phyloP scores from a whole-genome alignment of 1,284 basidiomycete species.

The Lignosus rhinocerotis region DNA sequence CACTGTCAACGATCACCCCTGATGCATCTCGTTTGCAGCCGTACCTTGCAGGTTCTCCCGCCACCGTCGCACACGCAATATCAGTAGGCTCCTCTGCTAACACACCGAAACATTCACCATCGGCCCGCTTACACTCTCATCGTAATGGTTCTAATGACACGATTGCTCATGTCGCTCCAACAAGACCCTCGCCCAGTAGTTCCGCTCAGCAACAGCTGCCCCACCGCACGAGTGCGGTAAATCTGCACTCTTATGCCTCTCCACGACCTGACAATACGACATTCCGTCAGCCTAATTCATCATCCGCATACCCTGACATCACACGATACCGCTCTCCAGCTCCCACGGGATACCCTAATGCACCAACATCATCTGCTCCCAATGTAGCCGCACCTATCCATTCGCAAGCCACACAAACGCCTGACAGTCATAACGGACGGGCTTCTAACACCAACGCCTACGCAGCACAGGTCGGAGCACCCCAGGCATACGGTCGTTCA shows the following conservation, averaged over 20 bases:
- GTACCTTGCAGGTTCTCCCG: slow-evolving; percentile 21
- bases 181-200: slow-evolving; percentile 27
- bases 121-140: slow-evolving; percentile 28
- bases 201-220: slow-evolving; percentile 25
- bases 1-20: slow-evolving; percentile 12
- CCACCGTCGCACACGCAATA: slow-evolving; percentile 14
- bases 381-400: slow-evolving; percentile 18
- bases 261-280: slow-evolving; percentile 32
- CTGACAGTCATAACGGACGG: slow-evolving; percentile 16
- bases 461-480: neutral
- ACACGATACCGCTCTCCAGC: slow-evolving; percentile 33
- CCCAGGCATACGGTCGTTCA: slow-evolving; percentile 6
- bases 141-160: slow-evolving; percentile 36
- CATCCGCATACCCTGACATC: slow-evolving; percentile 34
- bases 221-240: slow-evolving; percentile 25
- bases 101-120: slow-evolving; percentile 33
- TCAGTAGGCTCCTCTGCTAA: slow-evolving; percentile 14
- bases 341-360: slow-evolving; percentile 27
- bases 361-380: slow-evolving; percentile 14
- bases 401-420: slow-evolving; percentile 17
- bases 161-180: slow-evolving; percentile 25
- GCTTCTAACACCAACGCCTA: slow-evolving; percentile 1
- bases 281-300: slow-evolving; percentile 24
- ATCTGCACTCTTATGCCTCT: slow-evolving; percentile 23
- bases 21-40: slow-evolving; percentile 13